Conservation (phyloP, 2,329 filamentous ascomycete species). For the Aspergillus arachidicola region DNA sequence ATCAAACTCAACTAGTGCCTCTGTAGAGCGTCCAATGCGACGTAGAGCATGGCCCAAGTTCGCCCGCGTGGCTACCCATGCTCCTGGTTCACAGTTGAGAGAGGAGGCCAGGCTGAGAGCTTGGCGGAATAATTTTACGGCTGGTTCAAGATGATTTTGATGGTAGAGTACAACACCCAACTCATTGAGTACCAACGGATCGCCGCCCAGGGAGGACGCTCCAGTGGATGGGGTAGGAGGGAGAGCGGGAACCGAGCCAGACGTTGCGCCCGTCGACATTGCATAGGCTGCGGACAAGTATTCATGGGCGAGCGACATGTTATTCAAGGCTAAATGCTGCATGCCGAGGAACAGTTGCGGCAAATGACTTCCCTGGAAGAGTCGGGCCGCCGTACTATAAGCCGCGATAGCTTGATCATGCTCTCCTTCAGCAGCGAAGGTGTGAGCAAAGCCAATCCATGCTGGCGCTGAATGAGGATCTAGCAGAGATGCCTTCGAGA, state of each 20-base stretch:
- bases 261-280: conserved; percentile 48
- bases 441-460: conserved; percentile 99
- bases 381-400: conserved; percentile 88
- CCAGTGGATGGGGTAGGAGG: conserved; percentile 25
- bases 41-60: conserved; percentile 90
- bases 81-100: conserved; percentile 77
- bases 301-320: conserved; percentile 89
- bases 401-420: conserved; percentile 98
- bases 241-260: conserved; percentile 30
- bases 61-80: conserved; percentile 80
- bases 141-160: conserved; percentile 75
- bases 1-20: conserved; percentile 80
- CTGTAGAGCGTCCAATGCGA: conserved; percentile 67
- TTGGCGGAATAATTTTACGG: conserved; percentile 74
- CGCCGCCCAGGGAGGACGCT: conserved; percentile 47
- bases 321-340: conserved; percentile 96
- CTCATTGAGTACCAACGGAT: conserved; percentile 91
- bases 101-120: conserved; percentile 77
- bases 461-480: conserved; percentile 95
- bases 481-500: conserved; percentile 96
- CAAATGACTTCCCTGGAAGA: conserved; percentile 96
- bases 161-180: conserved; percentile 96
- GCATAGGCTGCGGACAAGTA: conserved; percentile 88
- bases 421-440: conserved; percentile 95
- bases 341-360: conserved; percentile 96